Evolutionary conservation across 1,139 yeast genomes (phyloP).

Genomic region (Dujonia santamariae): DNA sequence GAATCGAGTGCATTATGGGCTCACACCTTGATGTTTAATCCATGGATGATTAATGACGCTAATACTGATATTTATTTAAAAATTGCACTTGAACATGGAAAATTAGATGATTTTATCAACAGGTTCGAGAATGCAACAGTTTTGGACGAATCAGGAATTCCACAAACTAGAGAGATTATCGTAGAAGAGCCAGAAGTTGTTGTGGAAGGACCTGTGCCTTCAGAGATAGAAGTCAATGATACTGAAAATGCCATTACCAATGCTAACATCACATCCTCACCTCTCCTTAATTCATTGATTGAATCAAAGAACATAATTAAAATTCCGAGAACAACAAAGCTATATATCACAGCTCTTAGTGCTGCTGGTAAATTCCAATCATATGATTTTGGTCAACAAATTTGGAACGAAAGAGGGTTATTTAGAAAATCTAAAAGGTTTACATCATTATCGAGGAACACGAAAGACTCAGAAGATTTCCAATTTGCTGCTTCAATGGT

Average conservation of each 20-base stretch:
- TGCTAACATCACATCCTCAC: neutral
- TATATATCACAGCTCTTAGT: constrained; percentile 62
- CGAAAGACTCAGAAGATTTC: constrained; percentile 56
- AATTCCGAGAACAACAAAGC: constrained; percentile 45
- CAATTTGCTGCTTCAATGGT: constrained; percentile 68
- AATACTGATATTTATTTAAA: constrained; percentile 52
- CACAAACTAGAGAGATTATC: constrained; percentile 14
- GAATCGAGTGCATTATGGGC: constrained; percentile 82
- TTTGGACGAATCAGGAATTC: constrained; percentile 28
- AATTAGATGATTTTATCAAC: constrained; percentile 46
- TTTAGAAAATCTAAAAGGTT: constrained; percentile 58
- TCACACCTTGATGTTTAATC: constrained; percentile 42
- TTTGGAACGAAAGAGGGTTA: constrained; percentile 78
- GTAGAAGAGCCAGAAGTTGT: constrained; percentile 9
- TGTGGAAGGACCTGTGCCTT: constrained; percentile 21
- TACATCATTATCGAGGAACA: constrained; percentile 30
- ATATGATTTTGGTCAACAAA: constrained; percentile 53
- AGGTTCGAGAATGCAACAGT: constrained; percentile 50
- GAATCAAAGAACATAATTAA: constrained; percentile 11
- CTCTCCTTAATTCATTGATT: constrained; percentile 1
- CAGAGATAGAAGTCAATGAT: constrained; percentile 6
- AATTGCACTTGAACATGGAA: constrained; percentile 48
- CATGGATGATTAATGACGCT: constrained; percentile 38
- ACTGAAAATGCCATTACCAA: constrained; percentile 8
- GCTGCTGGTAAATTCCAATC: constrained; percentile 60